These are phyloP conservation scores for Eragrostis tef DNA, from an alignment of 202 grass and related monocot species.

Conservation along the genomic window DNA sequence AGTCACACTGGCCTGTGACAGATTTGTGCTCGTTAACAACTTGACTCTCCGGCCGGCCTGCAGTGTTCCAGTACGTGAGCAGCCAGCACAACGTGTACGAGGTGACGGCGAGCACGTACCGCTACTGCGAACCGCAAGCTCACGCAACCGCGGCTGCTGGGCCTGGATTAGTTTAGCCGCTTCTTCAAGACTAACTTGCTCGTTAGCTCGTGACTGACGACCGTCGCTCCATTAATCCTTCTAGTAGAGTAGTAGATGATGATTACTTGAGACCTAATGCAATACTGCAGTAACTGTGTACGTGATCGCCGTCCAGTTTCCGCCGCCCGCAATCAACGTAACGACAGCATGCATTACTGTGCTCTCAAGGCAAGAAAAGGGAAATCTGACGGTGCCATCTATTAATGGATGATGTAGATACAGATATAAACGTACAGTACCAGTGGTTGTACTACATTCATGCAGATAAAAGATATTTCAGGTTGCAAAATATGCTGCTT, in stretches of 20 bases:
- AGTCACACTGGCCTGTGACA: too few species aligned
- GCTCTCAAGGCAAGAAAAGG: not conserved
- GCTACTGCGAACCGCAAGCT: slow-evolving; percentile 50
- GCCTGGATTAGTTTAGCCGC: too few species aligned
- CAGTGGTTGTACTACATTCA: not conserved
- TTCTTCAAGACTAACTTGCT: not conserved
- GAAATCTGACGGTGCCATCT: not conserved
- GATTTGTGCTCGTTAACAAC: too few species aligned
- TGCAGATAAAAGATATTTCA: too few species aligned
- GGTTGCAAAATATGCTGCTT: too few species aligned
- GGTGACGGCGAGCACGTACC: slow-evolving; percentile 56
- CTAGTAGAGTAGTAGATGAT: not conserved
- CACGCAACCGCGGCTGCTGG: slow-evolving; percentile 7
- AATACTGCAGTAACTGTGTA: not conserved
- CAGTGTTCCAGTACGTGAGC: slow-evolving; percentile 71
- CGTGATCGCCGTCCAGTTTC: not conserved
- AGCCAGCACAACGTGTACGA: slow-evolving; percentile 64
- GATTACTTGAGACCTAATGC: not conserved
- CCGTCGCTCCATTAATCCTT: not conserved
- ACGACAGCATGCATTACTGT: not conserved
- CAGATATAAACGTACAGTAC: not conserved
- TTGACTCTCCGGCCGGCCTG: too few species aligned
- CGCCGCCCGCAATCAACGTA: not conserved
- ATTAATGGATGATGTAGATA: not conserved
- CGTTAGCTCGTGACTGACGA: too few species aligned